Conservation (phyloP, 1,284 basidiomycete species). For the Amylostereum areolatum region DNA sequence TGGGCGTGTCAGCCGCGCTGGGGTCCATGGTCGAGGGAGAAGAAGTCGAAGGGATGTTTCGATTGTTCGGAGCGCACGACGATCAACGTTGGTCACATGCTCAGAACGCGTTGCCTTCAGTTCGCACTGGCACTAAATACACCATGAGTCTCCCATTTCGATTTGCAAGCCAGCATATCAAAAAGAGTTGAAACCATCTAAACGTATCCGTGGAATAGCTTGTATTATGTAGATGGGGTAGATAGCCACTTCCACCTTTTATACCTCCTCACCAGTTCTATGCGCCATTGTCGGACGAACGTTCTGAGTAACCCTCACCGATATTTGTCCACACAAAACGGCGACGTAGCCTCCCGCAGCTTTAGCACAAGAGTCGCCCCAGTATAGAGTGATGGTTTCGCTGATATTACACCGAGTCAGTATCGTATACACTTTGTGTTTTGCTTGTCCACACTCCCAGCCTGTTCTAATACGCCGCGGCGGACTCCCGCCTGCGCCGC, state of each 20-base stretch:
- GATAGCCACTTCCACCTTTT: no score
- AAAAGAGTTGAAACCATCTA: no score
- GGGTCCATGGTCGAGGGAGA: neutral
- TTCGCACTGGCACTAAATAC: neutral
- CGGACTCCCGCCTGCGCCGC: conserved; percentile 16
- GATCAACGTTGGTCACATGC: neutral
- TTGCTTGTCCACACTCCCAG: neutral
- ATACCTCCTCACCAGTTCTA: no score
- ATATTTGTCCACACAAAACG: neutral
- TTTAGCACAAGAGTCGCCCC: neutral
- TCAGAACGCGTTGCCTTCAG: neutral
- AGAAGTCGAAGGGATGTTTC: neutral
- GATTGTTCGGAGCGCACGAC: neutral
- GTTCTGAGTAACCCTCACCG: no score
- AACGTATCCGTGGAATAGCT: no score
- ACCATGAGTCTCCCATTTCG: neutral
- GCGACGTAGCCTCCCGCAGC: neutral
- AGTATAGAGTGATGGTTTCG: neutral
- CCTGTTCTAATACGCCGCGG: neutral
- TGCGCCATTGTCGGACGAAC: no score
- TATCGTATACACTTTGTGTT: neutral
- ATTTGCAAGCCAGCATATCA: no score
- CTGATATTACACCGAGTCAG: neutral
- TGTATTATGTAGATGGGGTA: no score
- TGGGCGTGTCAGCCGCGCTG: conserved; percentile 13